These are phyloP conservation scores for Phytopythium montanum DNA, from an alignment of 352 stramenopile species.

Conservation along the genomic window DNA sequence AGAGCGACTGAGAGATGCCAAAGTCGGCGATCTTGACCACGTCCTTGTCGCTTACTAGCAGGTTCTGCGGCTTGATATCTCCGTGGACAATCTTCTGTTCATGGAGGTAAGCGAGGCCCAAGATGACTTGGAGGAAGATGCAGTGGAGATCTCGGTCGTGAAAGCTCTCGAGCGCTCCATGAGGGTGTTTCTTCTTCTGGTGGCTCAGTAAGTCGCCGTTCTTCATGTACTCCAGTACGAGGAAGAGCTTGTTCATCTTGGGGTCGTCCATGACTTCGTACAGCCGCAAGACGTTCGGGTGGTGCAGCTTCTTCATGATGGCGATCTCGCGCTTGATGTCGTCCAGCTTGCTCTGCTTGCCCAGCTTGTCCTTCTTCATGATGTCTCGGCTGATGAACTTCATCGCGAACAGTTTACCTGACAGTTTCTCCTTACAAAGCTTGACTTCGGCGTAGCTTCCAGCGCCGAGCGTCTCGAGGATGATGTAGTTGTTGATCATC, in stretches of 20 bases:
- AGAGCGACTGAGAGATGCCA: slow-evolving; percentile 86
- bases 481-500: slow-evolving; percentile 95
- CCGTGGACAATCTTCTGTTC: slow-evolving; percentile 84
- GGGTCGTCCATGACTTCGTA: slow-evolving; percentile 96
- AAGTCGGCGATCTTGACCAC: slow-evolving; percentile 93
- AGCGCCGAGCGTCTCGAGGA: slow-evolving; percentile 80
- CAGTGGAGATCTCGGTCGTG: slow-evolving; percentile 71
- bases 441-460: slow-evolving; percentile 91
- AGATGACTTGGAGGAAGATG: slow-evolving; percentile 68
- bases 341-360: slow-evolving; percentile 75
- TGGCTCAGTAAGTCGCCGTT: slow-evolving; percentile 69
- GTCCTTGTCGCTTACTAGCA: slow-evolving; percentile 84
- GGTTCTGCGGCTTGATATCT: slow-evolving; percentile 87
- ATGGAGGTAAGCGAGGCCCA: slow-evolving; percentile 88
- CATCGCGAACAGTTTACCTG: slow-evolving; percentile 74
- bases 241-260: slow-evolving; percentile 92
- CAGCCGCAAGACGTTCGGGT: slow-evolving; percentile 93
- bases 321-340: slow-evolving; percentile 94
- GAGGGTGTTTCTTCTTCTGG: slow-evolving; percentile 64
- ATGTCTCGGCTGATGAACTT: slow-evolving; percentile 88
- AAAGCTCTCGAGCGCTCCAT: slow-evolving; percentile 34
- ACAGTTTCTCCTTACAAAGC: slow-evolving; percentile 82
- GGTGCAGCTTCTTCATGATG: slow-evolving; percentile 97
- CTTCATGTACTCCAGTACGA: slow-evolving; percentile 97
- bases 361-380: slow-evolving; percentile 83